A percentile compares a stretch with the other conserved stretches of the same genome.
phyloP scores from a whole-genome alignment of 805 yeast species.

The Clavispora phyllophila region DNA sequence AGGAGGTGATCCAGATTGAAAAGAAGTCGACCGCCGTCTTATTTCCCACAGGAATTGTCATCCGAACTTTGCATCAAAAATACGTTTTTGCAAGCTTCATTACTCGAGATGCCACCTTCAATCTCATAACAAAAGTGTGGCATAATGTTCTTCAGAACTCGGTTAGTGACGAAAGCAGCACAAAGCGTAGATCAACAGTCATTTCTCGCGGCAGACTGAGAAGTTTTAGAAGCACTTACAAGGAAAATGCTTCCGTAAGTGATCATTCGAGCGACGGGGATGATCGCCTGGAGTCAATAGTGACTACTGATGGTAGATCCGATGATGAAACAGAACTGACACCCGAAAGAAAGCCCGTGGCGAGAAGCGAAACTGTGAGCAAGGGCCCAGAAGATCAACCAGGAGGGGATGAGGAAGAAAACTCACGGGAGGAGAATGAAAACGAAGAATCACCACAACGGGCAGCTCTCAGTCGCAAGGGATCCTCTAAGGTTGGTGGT shows the following conservation, averaged over 20 bases:
- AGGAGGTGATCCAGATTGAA: constrained; percentile 58
- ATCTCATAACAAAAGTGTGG: constrained; percentile 59
- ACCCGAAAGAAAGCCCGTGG: background rate
- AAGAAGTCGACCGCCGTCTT: constrained; percentile 62
- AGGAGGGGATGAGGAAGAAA: background rate
- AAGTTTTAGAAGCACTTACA: background rate
- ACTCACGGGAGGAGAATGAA: background rate
- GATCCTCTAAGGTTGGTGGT: constrained; percentile 5
- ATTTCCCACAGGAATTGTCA: constrained; percentile 64
- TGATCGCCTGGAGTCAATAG: background rate
- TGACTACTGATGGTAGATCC: background rate
- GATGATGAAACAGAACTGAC: background rate
- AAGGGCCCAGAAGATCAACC: background rate
- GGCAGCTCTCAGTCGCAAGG: background rate
- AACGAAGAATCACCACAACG: background rate
- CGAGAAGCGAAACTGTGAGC: background rate
- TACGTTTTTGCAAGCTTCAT: constrained; percentile 63
- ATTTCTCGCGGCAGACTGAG: background rate
- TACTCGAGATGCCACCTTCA: constrained; percentile 51
- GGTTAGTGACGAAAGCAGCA: background rate
- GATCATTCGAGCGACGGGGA: background rate
- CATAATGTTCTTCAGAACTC: constrained; percentile 31
- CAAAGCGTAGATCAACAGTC: background rate
- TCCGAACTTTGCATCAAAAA: constrained; percentile 58
- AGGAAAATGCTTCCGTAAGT: too few species aligned